phyloP scores from a whole-genome alignment of 176 grass and related monocot genomes.

The Ensete ventricosum region DNA sequence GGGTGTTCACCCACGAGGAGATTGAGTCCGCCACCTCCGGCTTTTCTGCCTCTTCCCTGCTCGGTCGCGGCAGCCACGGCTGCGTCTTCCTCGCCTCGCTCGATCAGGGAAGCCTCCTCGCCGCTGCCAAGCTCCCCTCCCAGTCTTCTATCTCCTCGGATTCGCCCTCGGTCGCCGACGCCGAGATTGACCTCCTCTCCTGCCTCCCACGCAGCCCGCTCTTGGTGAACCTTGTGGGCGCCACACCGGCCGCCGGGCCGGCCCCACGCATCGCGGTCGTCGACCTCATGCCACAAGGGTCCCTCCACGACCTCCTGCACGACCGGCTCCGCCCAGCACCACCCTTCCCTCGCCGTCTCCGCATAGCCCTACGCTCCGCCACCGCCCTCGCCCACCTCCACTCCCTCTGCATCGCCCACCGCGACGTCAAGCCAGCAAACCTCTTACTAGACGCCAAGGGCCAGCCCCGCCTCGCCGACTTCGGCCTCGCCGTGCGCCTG shows the following conservation, averaged over 20 bases:
- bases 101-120: constrained; percentile 7
- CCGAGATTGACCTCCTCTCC: constrained; percentile 18
- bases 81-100: constrained; percentile 17
- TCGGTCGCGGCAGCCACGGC: constrained; percentile 23
- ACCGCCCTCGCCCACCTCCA: constrained; percentile 15
- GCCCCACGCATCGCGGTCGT: constrained; percentile 10
- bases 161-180: background rate
- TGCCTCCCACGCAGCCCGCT: constrained; percentile 12
- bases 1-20: constrained; percentile 13
- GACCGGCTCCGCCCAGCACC: background rate
- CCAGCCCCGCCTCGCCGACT: constrained; percentile 11
- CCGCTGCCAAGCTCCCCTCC: constrained; percentile 18
- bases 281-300: constrained; percentile 17
- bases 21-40: constrained; percentile 17
- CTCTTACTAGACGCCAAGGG: constrained; percentile 12
- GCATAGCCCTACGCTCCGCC: constrained; percentile 2
- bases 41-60: constrained; percentile 13
- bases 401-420: constrained; percentile 5
- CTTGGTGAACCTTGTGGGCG: constrained; percentile 21
- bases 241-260: constrained; percentile 2
- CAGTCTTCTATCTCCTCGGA: background rate
- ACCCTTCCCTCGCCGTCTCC: constrained; percentile 4
- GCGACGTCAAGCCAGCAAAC: constrained; percentile 18
- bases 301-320: constrained; percentile 16
- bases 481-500: constrained; percentile 16